A percentile compares a stretch with the other conserved stretches of the same genome.
phyloP scores from a whole-genome alignment of 1,284 basidiomycete genomes.

The Sporisorium graminicola region DNA sequence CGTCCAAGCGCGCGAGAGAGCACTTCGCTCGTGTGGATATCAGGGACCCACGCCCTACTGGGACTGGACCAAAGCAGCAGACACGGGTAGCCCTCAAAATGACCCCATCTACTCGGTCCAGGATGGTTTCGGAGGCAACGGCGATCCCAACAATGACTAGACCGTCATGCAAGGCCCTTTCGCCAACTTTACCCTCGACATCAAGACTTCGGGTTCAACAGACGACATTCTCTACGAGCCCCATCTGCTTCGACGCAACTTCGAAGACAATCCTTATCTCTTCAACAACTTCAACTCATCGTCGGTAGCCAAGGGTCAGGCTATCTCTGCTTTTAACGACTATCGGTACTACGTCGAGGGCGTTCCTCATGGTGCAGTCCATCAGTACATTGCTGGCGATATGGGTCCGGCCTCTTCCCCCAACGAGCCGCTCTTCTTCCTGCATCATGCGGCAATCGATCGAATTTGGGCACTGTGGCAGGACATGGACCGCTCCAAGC shows the following conservation, averaged over 20 bases:
- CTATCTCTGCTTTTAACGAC: slow-evolving; percentile 5
- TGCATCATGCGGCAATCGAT: slow-evolving; percentile 22
- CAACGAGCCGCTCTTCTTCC: slow-evolving; percentile 24
- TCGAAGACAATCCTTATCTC: slow-evolving; percentile 3
- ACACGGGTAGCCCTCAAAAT: neutral
- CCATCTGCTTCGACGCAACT: slow-evolving; percentile 5
- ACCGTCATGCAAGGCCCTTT: slow-evolving; percentile 11
- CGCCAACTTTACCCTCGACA: slow-evolving; percentile 9
- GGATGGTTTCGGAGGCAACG: slow-evolving; percentile 15
- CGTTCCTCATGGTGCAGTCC: slow-evolving; percentile 17
- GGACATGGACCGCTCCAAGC: neutral
- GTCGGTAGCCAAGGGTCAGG: neutral
- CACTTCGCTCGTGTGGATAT: slow-evolving; percentile 18
- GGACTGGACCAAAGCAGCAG: slow-evolving; percentile 24
- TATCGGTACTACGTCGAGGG: slow-evolving; percentile 22
- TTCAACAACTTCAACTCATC: slow-evolving; percentile 16
- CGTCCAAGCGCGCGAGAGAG: slow-evolving; percentile 19
- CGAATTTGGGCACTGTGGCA: slow-evolving; percentile 25
- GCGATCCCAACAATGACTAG: neutral
- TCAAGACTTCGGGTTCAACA: neutral
- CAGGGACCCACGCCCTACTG: slow-evolving; percentile 16
- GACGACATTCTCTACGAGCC: neutral
- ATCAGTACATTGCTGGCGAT: slow-evolving; percentile 17
- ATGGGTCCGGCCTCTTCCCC: slow-evolving; percentile 13
- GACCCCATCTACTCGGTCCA: slow-evolving; percentile 8